Conservation (phyloP, 164 flowering plant genomes). For the Dillenia turbinata region DNA sequence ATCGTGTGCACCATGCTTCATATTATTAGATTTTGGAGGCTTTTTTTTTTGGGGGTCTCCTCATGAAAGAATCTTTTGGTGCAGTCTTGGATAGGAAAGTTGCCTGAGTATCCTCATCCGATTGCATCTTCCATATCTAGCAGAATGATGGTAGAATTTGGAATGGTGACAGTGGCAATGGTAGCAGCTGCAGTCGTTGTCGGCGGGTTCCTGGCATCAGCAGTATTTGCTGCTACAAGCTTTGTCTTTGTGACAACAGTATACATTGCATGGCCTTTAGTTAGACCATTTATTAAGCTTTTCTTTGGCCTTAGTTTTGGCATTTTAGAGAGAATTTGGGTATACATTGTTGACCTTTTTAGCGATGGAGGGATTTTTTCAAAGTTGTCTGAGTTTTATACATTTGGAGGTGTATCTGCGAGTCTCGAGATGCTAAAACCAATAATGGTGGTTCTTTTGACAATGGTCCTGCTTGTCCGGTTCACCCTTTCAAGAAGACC, state of each 20-base stretch:
- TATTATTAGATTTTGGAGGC: too few species aligned
- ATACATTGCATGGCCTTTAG: constrained; percentile 75
- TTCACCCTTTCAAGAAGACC: constrained; percentile 91
- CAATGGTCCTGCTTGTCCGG: constrained; percentile 77
- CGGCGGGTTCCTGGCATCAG: constrained; percentile 79
- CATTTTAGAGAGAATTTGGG: constrained; percentile 57
- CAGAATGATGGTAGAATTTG: constrained; percentile 89
- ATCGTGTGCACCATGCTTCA: too few species aligned
- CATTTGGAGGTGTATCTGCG: constrained; percentile 67
- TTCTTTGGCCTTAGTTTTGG: constrained; percentile 33
- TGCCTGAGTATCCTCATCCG: constrained; percentile 79
- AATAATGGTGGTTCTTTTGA: constrained; percentile 46
- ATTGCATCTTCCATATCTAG: constrained; percentile 92
- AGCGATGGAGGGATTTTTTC: constrained; percentile 64
- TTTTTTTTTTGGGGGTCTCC: too few species aligned
- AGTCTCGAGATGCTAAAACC: constrained; percentile 66
- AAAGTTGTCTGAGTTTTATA: constrained; percentile 50
- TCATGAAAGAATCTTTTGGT: constrained; percentile 11
- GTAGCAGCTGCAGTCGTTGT: constrained; percentile 69
- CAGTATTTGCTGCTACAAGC: constrained; percentile 70
- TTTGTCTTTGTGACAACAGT: constrained; percentile 45
- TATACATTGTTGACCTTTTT: constrained; percentile 43
- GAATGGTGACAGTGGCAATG: constrained; percentile 61
- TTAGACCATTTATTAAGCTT: constrained; percentile 54
- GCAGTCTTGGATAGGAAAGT: constrained; percentile 81